phyloP scores from a whole-genome alignment of 23 red algal species.

The Gracilaria domingensis region DNA sequence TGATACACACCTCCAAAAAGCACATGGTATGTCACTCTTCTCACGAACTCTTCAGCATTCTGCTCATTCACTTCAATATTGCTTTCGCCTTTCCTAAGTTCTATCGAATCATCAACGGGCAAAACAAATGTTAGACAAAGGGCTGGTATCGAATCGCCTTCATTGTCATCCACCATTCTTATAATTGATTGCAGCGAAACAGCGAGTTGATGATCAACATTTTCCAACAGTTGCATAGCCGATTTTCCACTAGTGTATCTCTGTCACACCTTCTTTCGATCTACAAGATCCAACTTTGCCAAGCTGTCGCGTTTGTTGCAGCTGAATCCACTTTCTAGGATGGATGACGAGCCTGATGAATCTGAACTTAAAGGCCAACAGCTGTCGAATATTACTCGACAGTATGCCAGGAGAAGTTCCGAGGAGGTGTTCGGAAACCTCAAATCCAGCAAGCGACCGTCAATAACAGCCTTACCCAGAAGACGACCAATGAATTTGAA shows the following conservation, averaged over 20 bases:
- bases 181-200: constrained; percentile 76
- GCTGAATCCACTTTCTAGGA: neutral
- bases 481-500: constrained; percentile 92
- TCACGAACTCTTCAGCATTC: constrained; percentile 88
- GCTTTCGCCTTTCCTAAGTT: constrained; percentile 72
- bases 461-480: constrained; percentile 91
- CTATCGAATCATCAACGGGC: constrained; percentile 82
- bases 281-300: constrained; percentile 7
- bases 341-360: constrained; percentile 23
- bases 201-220: constrained; percentile 86
- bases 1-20: constrained; percentile 78
- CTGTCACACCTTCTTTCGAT: constrained; percentile 36
- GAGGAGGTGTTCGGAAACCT: constrained; percentile 81
- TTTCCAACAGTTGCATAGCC: constrained; percentile 57
- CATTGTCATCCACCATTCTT: constrained; percentile 63
- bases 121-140: constrained; percentile 89
- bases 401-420: constrained; percentile 69
- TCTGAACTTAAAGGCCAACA: neutral
- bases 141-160: constrained; percentile 61
- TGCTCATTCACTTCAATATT: constrained; percentile 67
- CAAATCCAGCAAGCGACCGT: constrained; percentile 95
- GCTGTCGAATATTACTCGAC: constrained; percentile 47
- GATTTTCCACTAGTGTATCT: constrained; percentile 42
- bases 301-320: constrained; percentile 10
- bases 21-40: constrained; percentile 68